A percentile compares a stretch with the other conserved stretches of the same genome.
Conservation (phyloP, 2,329 filamentous ascomycete genomes). For the Beauveria scarabaeidicola region DNA sequence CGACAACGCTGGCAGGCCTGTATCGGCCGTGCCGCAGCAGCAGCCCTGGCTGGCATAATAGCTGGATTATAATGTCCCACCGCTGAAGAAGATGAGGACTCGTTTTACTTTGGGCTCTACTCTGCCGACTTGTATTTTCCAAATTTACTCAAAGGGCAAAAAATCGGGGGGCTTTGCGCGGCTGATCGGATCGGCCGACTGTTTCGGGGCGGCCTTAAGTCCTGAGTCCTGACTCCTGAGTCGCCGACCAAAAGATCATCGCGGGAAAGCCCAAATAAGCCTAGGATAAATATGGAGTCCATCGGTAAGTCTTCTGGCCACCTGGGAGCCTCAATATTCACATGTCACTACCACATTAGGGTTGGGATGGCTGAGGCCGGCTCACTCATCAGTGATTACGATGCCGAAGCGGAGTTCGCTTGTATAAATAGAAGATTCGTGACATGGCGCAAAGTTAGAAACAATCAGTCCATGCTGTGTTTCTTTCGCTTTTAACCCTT, state of each 20-base stretch:
- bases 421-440: too few species aligned
- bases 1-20: constrained; percentile 10
- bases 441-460: too few species aligned
- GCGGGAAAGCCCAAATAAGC: background rate
- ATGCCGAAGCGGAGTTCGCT: background rate
- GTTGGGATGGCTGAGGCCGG: too few species aligned
- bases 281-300: background rate
- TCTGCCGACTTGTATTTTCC: background rate
- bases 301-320: too few species aligned
- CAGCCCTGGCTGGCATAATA: background rate
- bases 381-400: too few species aligned
- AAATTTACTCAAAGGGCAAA: background rate
- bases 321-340: too few species aligned
- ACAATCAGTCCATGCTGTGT: too few species aligned
- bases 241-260: too few species aligned
- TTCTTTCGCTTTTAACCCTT: too few species aligned
- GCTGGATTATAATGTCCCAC: background rate
- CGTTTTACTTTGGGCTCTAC: background rate
- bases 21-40: background rate
- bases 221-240: too few species aligned
- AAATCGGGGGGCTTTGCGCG: background rate
- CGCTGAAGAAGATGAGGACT: background rate
- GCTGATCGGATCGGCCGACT: constrained; percentile 8
- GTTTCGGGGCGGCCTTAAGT: constrained; percentile 1
- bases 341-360: background rate